Base-by-base conservation (phyloP, 768 basidiomycete genomes). In the Termitomyces sp. region DNA sequence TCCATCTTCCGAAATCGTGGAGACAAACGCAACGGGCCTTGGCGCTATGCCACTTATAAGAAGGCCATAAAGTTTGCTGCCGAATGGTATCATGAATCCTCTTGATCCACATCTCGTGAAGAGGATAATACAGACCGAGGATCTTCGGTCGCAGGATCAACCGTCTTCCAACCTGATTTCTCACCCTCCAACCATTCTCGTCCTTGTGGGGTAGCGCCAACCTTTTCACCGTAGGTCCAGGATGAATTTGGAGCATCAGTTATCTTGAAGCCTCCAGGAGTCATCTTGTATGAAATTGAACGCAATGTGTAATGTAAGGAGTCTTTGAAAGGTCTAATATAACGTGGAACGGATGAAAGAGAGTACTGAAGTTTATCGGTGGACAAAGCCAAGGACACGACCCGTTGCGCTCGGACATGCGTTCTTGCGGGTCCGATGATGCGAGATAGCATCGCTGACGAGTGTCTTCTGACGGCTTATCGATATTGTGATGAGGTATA, bases 21-120 rank as follows among this genome's bases (percentile, higher is more conserved):
- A 87, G n/a, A 89, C 80, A 60, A 90, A 85, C 0, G 83, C 89
- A 54, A 90, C 74, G 10, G 88, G 88, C 43, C 89, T 79, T 2
- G 88, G 88, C 7, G 76, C 73, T 48, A 88, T 74, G 13, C 82
- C 85, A 44, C 77, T 78, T 9, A 77, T 75, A 61, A 86, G 64
- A 54, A 85, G 63, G 13, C 70, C 69, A 63, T 87, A 85, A 8
- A 77, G 26, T 36, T 64, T 63, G 49, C 75, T 76, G 47, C 28
- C 1, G 30, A 56, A 35, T 14, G 9, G 20, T 14, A 32, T 18
- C 16, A 10, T 52, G 50, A 46, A 32, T 49, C 13, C 32, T 32
- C 33, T 2, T 42, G 40, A 28, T 16, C 2, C 24, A 18, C 12
- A 33, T 44, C 48, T 38, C 8, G n/a, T 42, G 26, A 44, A 13